Percentiles rank a stretch among this genome's conserved stretches.
These are phyloP conservation scores for Cichorium intybus DNA, from an alignment of 140 eudicot species.

Conservation along the genomic window DNA sequence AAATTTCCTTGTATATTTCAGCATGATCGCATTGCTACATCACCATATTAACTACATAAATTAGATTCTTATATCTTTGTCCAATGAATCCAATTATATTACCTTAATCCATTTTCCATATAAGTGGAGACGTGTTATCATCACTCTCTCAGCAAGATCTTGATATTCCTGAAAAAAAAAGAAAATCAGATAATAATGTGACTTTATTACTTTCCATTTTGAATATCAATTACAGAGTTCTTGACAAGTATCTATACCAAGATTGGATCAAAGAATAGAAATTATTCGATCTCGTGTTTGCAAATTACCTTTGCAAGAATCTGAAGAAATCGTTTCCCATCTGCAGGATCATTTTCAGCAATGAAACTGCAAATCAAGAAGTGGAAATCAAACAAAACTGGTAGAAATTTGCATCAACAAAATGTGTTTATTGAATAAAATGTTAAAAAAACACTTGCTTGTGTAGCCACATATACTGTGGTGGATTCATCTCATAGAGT, in stretches of 20 bases:
- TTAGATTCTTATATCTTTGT: neutral
- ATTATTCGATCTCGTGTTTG: neutral
- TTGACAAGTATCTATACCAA: constrained; percentile 6
- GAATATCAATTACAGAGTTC: no score
- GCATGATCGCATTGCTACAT: constrained; percentile 60
- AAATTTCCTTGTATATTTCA: constrained; percentile 60
- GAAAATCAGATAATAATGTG: neutral
- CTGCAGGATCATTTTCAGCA: constrained; percentile 53
- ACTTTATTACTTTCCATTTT: neutral
- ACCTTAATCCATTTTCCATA: constrained; percentile 92
- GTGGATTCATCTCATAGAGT: constrained; percentile 86
- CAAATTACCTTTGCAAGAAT: constrained; percentile 61
- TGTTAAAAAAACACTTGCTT: constrained; percentile 44
- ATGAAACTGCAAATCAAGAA: constrained; percentile 42
- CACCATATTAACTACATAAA: constrained; percentile 9
- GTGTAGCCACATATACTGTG: constrained; percentile 62
- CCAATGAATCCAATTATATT: neutral
- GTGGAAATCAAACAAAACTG: constrained; percentile 7
- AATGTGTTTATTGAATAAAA: neutral
- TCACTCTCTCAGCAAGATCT: constrained; percentile 85
- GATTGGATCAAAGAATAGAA: constrained; percentile 1
- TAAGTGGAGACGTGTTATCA: constrained; percentile 81
- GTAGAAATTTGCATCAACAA: neutral
- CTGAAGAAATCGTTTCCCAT: constrained; percentile 54
- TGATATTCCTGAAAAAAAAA: constrained; percentile 51